Evolutionary conservation across 345 rosid genomes (phyloP).

Genomic region (Physaria fendleri): DNA sequence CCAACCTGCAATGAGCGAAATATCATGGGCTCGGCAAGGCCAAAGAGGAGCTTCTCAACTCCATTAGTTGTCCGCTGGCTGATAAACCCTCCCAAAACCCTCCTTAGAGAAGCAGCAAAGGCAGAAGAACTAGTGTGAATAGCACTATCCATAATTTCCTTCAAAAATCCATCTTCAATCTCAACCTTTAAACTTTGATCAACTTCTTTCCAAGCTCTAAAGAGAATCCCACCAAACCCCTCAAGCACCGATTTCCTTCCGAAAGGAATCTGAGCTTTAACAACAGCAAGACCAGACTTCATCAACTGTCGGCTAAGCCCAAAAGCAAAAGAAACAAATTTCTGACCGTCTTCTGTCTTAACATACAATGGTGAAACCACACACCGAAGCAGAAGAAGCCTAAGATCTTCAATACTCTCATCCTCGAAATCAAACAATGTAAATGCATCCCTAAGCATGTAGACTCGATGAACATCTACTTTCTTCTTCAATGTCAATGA

Average conservation of each 20-base stretch:
- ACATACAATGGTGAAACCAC: slow-evolving; percentile 70
- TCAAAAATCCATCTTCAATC: slow-evolving; percentile 71
- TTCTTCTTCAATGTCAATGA: slow-evolving; percentile 80
- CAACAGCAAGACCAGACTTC: slow-evolving; percentile 77
- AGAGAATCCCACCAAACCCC: slow-evolving; percentile 72
- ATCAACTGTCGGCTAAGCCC: slow-evolving; percentile 67
- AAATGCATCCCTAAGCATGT: slow-evolving; percentile 69
- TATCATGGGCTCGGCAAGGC: slow-evolving; percentile 78
- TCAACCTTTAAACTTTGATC: slow-evolving; percentile 52
- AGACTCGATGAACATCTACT: slow-evolving; percentile 71
- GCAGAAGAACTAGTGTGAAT: slow-evolving; percentile 47
- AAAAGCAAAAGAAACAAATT: slow-evolving; percentile 58
- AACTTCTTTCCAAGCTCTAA: slow-evolving; percentile 76
- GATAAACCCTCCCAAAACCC: slow-evolving; percentile 73
- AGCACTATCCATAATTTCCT: slow-evolving; percentile 63
- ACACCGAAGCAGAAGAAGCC: slow-evolving; percentile 65
- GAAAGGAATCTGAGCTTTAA: slow-evolving; percentile 73
- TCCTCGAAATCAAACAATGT: slow-evolving; percentile 75
- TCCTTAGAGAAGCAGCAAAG: slow-evolving; percentile 66
- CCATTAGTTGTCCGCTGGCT: slow-evolving; percentile 63
- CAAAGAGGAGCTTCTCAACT: slow-evolving; percentile 78
- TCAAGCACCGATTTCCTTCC: slow-evolving; percentile 87
- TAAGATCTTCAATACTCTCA: slow-evolving; percentile 79
- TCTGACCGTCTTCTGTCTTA: slow-evolving; percentile 81
- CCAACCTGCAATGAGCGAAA: slow-evolving; percentile 84